Conservation (phyloP, 306 rosid species). For the Fagus crenata region DNA sequence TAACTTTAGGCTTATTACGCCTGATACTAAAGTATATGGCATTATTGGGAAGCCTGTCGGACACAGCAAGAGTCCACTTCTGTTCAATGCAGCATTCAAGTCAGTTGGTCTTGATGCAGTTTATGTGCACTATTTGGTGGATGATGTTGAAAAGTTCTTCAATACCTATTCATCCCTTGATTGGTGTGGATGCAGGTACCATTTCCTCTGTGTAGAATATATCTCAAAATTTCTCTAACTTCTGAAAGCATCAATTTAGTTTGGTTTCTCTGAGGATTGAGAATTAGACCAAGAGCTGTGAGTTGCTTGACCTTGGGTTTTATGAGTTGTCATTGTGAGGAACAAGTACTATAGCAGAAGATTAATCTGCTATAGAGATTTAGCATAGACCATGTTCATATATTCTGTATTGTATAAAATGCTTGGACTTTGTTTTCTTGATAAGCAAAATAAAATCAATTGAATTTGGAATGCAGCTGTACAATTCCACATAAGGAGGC, state of each 20-base stretch:
- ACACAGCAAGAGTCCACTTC: conserved; percentile 55
- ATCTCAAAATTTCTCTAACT: background rate
- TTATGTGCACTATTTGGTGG: conserved; percentile 49
- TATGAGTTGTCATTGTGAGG: background rate
- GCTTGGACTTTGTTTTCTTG: background rate
- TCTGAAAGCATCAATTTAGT: background rate
- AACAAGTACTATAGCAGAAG: background rate
- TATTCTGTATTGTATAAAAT: background rate
- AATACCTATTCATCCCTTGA: conserved; percentile 37
- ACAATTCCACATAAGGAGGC: conserved; percentile 55
- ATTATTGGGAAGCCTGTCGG: conserved; percentile 52
- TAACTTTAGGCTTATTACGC: conserved; percentile 44
- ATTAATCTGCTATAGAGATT: background rate
- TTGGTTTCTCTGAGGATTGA: background rate
- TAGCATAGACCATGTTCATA: background rate
- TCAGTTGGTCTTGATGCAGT: conserved; percentile 40
- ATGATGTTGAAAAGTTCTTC: conserved; percentile 47
- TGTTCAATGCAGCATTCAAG: conserved; percentile 50
- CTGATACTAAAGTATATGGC: conserved; percentile 48
- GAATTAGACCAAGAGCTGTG: background rate
- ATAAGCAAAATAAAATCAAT: background rate
- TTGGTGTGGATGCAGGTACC: conserved; percentile 52
- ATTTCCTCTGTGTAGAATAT: background rate
- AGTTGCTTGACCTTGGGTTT: background rate
- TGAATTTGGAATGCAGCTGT: conserved; percentile 36